Evolutionary conservation across 2,329 filamentous ascomycete genomes (phyloP).

Genomic region (Penicillium sp.): DNA sequence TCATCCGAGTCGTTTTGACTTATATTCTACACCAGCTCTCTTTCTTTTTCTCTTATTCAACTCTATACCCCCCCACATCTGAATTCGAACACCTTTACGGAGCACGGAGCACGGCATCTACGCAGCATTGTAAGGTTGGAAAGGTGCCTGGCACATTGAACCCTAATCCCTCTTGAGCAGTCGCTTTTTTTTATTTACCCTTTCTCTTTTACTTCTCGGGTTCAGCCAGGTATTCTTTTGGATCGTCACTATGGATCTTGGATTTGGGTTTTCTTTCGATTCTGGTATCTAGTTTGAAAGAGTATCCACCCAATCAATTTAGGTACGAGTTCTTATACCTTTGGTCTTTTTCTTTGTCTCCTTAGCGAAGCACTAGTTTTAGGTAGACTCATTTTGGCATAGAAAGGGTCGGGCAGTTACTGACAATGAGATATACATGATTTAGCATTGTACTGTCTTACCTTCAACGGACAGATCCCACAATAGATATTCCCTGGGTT

Average conservation of each 20-base stretch:
- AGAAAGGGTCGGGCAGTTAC: background rate
- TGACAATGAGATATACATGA: background rate
- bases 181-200: background rate
- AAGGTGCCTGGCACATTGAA: constrained; percentile 9
- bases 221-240: constrained; percentile 1
- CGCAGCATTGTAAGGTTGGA: background rate
- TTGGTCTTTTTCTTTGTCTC: too few species aligned
- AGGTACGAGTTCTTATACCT: constrained; percentile 2
- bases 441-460: background rate
- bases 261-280: background rate
- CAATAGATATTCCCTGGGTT: background rate
- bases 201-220: constrained; percentile 1
- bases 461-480: background rate
- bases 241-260: background rate
- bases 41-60: background rate
- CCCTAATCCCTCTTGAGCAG: background rate
- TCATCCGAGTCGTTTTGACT: background rate
- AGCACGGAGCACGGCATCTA: background rate
- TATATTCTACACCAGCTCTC: background rate
- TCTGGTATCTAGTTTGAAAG: constrained; percentile 11
- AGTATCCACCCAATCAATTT: constrained; percentile 8
- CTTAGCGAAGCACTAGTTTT: background rate
- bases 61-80: constrained; percentile 7
- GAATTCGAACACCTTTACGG: background rate
- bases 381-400: background rate